Evolutionary conservation across 129 eudicot genomes (phyloP), one percentile per base, ranked within the genome.

Genomic region (Artemisia annua): DNA sequence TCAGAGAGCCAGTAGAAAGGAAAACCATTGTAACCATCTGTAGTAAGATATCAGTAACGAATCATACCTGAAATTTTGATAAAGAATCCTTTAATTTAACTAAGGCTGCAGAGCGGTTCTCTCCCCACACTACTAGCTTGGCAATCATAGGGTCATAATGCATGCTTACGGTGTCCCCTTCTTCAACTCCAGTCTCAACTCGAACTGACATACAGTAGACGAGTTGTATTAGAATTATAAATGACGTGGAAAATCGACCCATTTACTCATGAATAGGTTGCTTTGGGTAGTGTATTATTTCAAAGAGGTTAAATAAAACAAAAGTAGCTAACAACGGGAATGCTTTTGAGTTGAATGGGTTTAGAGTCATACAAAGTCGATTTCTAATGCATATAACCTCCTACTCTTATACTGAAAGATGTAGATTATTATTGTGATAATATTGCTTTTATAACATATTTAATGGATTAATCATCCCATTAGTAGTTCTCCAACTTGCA

Each of bases 121-220:
- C 91, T 60, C 97, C 97, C 97, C 93, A 85, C 24, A 95, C 97
- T 39, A 95, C 97, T 75, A 95, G 99, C 77, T 95, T 95, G 44
- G 99, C 99, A 66, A 95, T 95, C 99, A 95, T 95, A 59, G 99
- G 99, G 85, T 95, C 99, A 71, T 95, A 95, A 82, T 95, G 99
- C 97, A 95, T 88, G 90, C 96, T 90, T 62, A 95, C 99, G 52
- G 86, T 61, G 71, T 95, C 99, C 55, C 97, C 96, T 83, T 95
- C 89, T 81, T 85, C 94, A 78, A 95, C 99, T 72, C 99, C 99
- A 30, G 99, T 95, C 78, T 95, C 99, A 58, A 95, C 97, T 67
- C 99, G 84, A 70, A 95, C 99, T 78, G 68, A 78, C 17, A 78
- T 78, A 44, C 15, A 73, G 56, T 22, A 56, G 20, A 72, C 44